Evolutionary conservation across 2,329 filamentous ascomycete genomes (phyloP).

Genomic region (Rutstroemia sp.): DNA sequence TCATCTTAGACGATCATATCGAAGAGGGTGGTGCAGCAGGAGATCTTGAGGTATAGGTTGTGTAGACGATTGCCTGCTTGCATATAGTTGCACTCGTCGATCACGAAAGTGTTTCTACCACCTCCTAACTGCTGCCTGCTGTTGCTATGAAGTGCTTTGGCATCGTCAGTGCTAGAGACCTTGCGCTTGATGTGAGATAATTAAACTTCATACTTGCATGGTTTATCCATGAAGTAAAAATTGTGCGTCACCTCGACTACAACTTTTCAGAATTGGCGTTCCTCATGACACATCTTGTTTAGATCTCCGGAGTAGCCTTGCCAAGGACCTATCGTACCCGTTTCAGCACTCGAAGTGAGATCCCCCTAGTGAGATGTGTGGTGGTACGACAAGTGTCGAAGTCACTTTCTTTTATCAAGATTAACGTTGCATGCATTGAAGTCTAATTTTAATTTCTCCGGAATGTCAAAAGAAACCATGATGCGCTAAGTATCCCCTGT

Average conservation of each 20-base stretch:
- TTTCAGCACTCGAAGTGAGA: neutral
- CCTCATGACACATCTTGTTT: slow-evolving; percentile 6
- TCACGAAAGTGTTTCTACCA: neutral
- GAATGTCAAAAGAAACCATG: no score
- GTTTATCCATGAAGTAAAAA: neutral
- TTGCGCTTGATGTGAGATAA: neutral
- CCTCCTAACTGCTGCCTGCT: neutral
- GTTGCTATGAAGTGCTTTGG: neutral
- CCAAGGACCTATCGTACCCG: neutral
- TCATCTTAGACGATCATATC: neutral
- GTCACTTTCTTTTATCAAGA: neutral
- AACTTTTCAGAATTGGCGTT: neutral
- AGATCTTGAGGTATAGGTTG: neutral
- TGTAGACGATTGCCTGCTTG: neutral
- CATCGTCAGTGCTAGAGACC: neutral
- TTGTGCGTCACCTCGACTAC: neutral
- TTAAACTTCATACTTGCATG: neutral
- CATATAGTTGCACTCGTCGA: slow-evolving; percentile 1
- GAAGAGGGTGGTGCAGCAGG: neutral
- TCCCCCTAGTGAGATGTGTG: neutral
- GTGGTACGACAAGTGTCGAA: neutral
- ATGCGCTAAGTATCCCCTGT: no score
- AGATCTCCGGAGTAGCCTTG: slow-evolving; percentile 5
- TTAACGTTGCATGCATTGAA: slow-evolving; percentile 3
- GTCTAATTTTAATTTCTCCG: neutral